Evolutionary conservation across 2,329 filamentous ascomycete species (phyloP).

Genomic region (Fusarium oligoseptatum): DNA sequence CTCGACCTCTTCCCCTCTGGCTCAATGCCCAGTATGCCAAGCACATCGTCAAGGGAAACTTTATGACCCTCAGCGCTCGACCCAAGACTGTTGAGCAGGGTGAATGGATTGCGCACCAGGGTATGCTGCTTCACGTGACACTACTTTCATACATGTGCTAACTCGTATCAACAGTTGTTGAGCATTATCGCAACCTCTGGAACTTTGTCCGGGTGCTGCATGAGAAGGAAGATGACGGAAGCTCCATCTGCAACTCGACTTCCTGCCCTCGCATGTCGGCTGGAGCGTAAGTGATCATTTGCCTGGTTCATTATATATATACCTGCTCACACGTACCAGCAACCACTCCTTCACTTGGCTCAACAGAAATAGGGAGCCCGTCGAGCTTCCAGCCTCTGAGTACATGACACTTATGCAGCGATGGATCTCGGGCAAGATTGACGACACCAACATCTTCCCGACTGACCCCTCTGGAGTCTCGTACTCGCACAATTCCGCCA

Average conservation of each 20-base stretch:
- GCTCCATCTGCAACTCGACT: constrained; percentile 84
- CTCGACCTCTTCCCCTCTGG: constrained; percentile 75
- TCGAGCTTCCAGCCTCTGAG: constrained; percentile 91
- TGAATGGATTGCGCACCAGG: constrained; percentile 96
- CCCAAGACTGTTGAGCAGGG: constrained; percentile 94
- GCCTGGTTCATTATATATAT: neutral
- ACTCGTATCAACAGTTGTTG: constrained; percentile 74
- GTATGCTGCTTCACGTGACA: constrained; percentile 60
- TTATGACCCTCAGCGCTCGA: constrained; percentile 95
- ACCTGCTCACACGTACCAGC: constrained; percentile 52
- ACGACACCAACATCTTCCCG: constrained; percentile 90
- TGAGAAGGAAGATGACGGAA: constrained; percentile 83
- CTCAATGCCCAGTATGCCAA: constrained; percentile 81
- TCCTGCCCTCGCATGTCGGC: constrained; percentile 95
- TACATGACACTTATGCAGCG: constrained; percentile 97
- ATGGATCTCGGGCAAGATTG: constrained; percentile 97
- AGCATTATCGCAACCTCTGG: constrained; percentile 91
- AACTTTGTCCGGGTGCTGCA: constrained; percentile 91
- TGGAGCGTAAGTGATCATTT: constrained; percentile 76
- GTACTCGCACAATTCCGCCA: constrained; percentile 72
- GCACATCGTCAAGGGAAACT: constrained; percentile 96
- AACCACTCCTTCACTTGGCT: constrained; percentile 98
- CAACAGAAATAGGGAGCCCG: constrained; percentile 86
- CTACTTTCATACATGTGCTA: neutral
- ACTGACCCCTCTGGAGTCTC: constrained; percentile 82